phyloP scores from a whole-genome alignment of 2,329 filamentous ascomycete genomes.

The Botrytis sinoallii region DNA sequence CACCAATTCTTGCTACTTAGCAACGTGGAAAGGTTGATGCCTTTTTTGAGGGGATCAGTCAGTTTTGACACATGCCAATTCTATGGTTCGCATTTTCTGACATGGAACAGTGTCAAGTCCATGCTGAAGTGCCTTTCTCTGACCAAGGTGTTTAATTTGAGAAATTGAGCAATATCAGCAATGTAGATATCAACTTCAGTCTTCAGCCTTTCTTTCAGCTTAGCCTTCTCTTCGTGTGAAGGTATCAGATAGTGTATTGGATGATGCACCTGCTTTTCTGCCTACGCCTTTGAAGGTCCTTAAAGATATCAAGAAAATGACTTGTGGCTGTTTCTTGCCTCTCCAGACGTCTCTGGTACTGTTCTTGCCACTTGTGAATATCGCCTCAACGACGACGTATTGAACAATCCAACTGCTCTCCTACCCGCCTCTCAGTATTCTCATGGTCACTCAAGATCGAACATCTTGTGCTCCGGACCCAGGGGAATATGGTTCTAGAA shows the following conservation, averaged over 20 bases:
- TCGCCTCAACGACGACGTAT: not conserved
- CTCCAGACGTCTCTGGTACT: not conserved
- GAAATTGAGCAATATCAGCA: not conserved
- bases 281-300: not conserved
- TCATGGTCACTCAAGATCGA: not conserved
- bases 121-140: not conserved
- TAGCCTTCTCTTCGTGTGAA: not conserved
- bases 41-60: not conserved
- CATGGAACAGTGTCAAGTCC: not conserved
- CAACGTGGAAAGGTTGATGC: not conserved
- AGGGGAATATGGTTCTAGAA: not conserved
- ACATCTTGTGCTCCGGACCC: not conserved
- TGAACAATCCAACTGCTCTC: not conserved
- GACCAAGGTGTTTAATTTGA: not conserved
- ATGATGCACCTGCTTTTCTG: not conserved
- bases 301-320: not conserved
- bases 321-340: not conserved
- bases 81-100: not conserved
- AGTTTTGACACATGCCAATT: not conserved
- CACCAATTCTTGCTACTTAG: not conserved
- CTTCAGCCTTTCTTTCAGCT: not conserved
- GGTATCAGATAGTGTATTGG: not conserved
- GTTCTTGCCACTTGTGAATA: not conserved
- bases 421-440: not conserved
- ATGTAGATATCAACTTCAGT: not conserved